Conservation (phyloP, 345 rosid species). For the Gossypium mustelinum region DNA sequence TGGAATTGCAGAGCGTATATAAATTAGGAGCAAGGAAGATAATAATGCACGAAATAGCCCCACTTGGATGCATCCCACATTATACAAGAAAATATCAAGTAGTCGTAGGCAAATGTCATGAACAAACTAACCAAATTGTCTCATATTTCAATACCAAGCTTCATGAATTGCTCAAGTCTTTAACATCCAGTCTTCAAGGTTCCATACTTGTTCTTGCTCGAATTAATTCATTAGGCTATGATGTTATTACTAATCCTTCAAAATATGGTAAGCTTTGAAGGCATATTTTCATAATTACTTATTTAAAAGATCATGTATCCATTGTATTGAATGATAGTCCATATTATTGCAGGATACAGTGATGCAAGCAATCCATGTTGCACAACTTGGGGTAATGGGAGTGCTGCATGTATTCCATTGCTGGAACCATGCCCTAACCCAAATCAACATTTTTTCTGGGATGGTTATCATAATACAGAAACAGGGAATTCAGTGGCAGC, state of each 20-base stretch:
- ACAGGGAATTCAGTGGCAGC: slow-evolving; percentile 27
- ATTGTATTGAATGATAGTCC: neutral
- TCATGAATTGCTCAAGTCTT: slow-evolving; percentile 20
- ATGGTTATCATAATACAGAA: slow-evolving; percentile 43
- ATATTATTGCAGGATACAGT: slow-evolving; percentile 22
- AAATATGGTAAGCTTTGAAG: neutral
- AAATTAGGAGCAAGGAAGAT: slow-evolving; percentile 39
- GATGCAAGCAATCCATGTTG: slow-evolving; percentile 47
- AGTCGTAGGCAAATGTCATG: slow-evolving; percentile 28
- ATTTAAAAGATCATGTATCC: neutral
- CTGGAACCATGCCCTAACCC: slow-evolving; percentile 28
- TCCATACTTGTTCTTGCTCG: neutral
- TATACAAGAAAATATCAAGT: slow-evolving; percentile 18
- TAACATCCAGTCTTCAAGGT: neutral
- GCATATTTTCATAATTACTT: neutral
- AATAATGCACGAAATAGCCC: slow-evolving; percentile 40
- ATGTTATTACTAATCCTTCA: neutral
- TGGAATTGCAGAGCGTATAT: slow-evolving; percentile 26
- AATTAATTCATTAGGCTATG: slow-evolving; percentile 9
- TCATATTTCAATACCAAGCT: slow-evolving; percentile 30
- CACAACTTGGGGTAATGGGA: slow-evolving; percentile 40
- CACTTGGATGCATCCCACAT: slow-evolving; percentile 45
- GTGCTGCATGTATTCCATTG: slow-evolving; percentile 34
- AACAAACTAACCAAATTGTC: slow-evolving; percentile 28
- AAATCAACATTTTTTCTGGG: slow-evolving; percentile 36